Conservation (phyloP, 768 basidiomycete genomes). For the Leccinum disarticulatum region DNA sequence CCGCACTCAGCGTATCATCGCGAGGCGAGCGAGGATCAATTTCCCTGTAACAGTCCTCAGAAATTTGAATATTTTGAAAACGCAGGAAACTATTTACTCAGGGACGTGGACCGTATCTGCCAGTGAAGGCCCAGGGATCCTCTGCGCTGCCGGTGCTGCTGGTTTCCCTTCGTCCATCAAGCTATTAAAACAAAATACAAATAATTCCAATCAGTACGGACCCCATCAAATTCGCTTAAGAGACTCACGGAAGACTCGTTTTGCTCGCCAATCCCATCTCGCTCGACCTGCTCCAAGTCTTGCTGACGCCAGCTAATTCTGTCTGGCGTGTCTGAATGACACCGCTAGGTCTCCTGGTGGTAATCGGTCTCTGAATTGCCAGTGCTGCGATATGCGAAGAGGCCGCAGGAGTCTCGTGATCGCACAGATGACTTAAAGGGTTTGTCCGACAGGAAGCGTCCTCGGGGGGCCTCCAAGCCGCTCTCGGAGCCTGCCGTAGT, state of each 20-base stretch:
- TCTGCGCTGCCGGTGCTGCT: conserved; percentile 9
- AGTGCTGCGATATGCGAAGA: conserved; percentile 25
- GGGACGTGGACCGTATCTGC: conserved; percentile 32
- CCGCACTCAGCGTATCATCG: conserved; percentile 26
- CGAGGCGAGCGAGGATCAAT: conserved; percentile 34
- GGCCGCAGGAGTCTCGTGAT: conserved; percentile 22
- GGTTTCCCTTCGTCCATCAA: conserved; percentile 27
- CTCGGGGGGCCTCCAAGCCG: conserved; percentile 21
- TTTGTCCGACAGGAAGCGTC: conserved; percentile 18
- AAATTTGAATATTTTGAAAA: neutral
- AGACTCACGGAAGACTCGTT: conserved; percentile 20
- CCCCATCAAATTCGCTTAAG: neutral
- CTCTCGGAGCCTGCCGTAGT: conserved; percentile 15
- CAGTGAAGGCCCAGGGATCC: conserved; percentile 20
- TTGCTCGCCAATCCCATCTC: conserved; percentile 22
- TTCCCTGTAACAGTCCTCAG: conserved; percentile 8
- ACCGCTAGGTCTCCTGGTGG: conserved; percentile 29
- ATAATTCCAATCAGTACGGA: neutral
- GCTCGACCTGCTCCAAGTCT: conserved; percentile 32
- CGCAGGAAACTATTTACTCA: conserved; percentile 21
- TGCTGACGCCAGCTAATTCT: conserved; percentile 32
- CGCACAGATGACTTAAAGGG: conserved; percentile 27
- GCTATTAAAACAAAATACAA: conserved; percentile 8
- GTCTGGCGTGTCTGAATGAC: conserved; percentile 27
- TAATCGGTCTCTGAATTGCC: conserved; percentile 20